Base-by-base conservation (phyloP, 345 rosid genomes). In the Gossypium anomalum region DNA sequence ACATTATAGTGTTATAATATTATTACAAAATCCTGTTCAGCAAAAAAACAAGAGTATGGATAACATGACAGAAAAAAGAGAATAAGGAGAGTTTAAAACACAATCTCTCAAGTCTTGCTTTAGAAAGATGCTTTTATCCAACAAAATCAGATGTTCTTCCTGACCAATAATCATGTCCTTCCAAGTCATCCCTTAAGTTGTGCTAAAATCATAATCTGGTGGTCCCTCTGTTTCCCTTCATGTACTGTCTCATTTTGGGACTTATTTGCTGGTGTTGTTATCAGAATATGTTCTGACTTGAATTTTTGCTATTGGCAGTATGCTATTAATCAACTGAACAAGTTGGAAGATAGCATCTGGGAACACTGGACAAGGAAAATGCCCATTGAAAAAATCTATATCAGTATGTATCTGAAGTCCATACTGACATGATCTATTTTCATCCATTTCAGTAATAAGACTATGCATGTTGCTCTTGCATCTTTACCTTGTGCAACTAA, bases 281-380 rank as follows among this genome's bases (percentile, higher is more conserved):
- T 63, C 15, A 43, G 57, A 12, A 9, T 70, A 45, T 47, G 6
- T 27, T 49, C 79, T 79, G 48, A 73, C 72, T 53, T 61, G 62
- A 73, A 57, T 67, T 55, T 69, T 51, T 83, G 73, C 73, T 78
- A 12, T 76, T 76, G 41, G 76, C 93, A 94, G 98, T 92, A 90
- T 82, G 98, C 97, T 76, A 85, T 92, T 75, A 94, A 92, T 86
- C 98, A 94, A 80, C 89, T 92, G 73, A 90, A 84, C 80, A 94
- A 88, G 85, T 76, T 94, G 85, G 98, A 92, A 85, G 98, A 94
- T 75, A 89, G 92, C 92, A 89, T 94, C 71, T 88, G 87, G 92
- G 88, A 88, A 71, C 87, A 90, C 82, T 92, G 98, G 98, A 79
- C 82, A 56, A 86, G 75, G 78, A 89, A 83, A 77, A 87, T 80